Base-by-base conservation (phyloP, 2,329 filamentous ascomycete species). In the Aspergillus brunneoviolaceus region DNA sequence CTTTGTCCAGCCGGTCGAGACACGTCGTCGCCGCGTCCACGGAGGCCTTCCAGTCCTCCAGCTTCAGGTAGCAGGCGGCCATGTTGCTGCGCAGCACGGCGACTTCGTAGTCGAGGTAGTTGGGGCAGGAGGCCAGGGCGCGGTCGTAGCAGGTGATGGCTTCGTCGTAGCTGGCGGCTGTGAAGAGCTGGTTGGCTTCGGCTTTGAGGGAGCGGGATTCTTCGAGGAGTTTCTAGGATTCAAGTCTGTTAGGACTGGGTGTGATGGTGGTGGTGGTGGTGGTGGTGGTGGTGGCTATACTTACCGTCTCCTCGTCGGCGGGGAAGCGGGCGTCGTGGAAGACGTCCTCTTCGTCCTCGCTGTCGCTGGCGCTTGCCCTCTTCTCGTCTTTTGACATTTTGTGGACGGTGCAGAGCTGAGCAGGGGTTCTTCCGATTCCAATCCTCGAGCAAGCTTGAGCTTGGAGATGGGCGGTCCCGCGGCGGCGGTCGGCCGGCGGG, bases 31-130 rank as follows among this genome's bases (percentile, higher is more conserved):
- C 92, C 10, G 85, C 83, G 52, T 88, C 87, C 49, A 92, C 84
- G 10, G 92, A 91, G 31, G 91, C 87, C 66, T 93, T 92, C 91
- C 92, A 97, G 62, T 94, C 88, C 62, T 87, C 82, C 3, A 96
- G 81, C 73, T 96, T 96, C 57, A 98, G 75, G 69, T 96, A 87
- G 72, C 92, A 96, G 10, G 93, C 94, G 1, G 94, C 85, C 65
- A 97, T 89, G 79, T 98, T 98, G 73, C 90, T 92, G 60, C 89
- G 87, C 5, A 98, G 82, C 10, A 98, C 91, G 27, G 93, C 92
- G 63, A 94, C 82, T 67, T 96, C 92, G 77, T 91, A 96, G 73
- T 94, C 87, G 27, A 96, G 85, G 73, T 96, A 96, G 65, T 86
- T 88, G 2, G 94, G 94, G 69, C 91, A 93, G 7, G 87, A 84